Evolutionary conservation across 768 basidiomycete genomes (phyloP).

Genomic region (Dendrothele bispora): DNA sequence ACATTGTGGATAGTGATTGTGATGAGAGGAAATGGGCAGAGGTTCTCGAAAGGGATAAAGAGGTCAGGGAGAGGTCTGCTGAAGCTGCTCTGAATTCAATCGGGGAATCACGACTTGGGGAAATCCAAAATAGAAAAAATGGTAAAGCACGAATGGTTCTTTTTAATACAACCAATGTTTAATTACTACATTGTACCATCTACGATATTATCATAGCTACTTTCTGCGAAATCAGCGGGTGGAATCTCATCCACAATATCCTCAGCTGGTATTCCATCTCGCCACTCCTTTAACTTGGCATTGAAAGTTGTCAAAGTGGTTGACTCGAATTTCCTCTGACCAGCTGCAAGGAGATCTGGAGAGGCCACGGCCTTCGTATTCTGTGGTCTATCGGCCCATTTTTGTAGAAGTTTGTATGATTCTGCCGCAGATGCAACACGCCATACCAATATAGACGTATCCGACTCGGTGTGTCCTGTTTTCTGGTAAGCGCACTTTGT

Average conservation of each 20-base stretch:
- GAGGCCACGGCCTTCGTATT: not conserved
- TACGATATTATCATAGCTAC: too few species aligned
- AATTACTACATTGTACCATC: too few species aligned
- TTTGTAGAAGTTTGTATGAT: not conserved
- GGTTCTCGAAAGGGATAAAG: too few species aligned
- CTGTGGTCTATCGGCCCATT: not conserved
- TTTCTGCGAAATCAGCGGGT: too few species aligned
- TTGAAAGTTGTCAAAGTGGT: not conserved
- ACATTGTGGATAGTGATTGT: too few species aligned
- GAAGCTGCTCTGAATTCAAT: too few species aligned
- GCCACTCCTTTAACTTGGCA: not conserved
- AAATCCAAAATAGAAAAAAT: too few species aligned
- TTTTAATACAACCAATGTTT: too few species aligned
- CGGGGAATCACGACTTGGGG: too few species aligned
- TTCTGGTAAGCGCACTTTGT: not conserved
- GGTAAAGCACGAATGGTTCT: too few species aligned
- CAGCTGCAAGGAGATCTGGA: not conserved
- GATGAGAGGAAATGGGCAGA: too few species aligned
- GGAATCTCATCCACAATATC: not conserved
- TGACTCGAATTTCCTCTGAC: not conserved
- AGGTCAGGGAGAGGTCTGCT: too few species aligned
- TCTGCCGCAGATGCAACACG: not conserved
- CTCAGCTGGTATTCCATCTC: not conserved
- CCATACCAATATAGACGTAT: not conserved
- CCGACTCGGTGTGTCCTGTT: not conserved